phyloP scores from a whole-genome alignment of 768 basidiomycete genomes.

The Boletellus ananiceps region DNA sequence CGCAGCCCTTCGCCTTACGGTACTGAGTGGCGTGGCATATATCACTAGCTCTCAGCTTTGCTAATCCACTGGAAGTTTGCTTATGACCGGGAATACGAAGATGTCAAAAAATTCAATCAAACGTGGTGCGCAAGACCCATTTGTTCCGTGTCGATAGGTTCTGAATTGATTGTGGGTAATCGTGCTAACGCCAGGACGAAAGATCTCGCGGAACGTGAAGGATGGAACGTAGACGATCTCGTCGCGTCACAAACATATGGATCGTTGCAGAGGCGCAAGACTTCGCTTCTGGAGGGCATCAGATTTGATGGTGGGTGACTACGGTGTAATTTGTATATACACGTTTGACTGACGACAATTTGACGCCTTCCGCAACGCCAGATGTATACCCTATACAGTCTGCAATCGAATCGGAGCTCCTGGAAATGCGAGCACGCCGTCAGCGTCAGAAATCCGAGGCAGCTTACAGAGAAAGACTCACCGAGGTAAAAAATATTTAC shows the following conservation, averaged over 20 bases:
- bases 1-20: not conserved
- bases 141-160: not conserved
- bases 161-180: not conserved
- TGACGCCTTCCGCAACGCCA: conserved; percentile 1
- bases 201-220: conserved; percentile 32
- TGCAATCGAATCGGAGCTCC: conserved; percentile 29
- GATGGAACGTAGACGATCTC: conserved; percentile 43
- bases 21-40: not conserved
- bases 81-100: conserved; percentile 9
- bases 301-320: conserved; percentile 32
- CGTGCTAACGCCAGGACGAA: conserved; percentile 31
- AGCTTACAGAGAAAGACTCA: conserved; percentile 24
- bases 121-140: conserved; percentile 12
- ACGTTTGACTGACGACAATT: not conserved
- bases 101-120: conserved; percentile 6
- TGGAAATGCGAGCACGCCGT: conserved; percentile 21
- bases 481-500: conserved; percentile 41
- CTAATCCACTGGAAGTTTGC: conserved; percentile 27
- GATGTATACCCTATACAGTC: conserved; percentile 17
- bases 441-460: conserved; percentile 27
- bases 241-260: conserved; percentile 38
- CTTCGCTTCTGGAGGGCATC: conserved; percentile 37
- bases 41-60: conserved; percentile 19
- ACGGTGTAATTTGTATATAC: not conserved
- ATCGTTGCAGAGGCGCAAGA: conserved; percentile 35